Conservation (phyloP, 1,284 basidiomycete species). For the Xerocomus nothofagi region DNA sequence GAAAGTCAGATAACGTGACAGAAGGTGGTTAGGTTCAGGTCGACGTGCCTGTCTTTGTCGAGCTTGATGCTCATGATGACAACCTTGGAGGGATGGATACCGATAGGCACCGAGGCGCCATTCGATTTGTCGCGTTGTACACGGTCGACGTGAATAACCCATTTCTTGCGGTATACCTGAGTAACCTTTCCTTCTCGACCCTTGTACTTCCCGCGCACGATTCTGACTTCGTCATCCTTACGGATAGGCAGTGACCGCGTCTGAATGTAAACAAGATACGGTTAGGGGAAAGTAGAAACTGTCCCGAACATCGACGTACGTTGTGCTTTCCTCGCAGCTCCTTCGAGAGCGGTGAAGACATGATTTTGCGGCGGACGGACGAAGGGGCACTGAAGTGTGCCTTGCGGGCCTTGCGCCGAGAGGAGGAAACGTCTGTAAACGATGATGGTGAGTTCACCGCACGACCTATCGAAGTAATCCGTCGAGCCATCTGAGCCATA, state of each 20-base stretch:
- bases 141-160: conserved; percentile 98
- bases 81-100: conserved; percentile 97
- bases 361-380: conserved; percentile 93
- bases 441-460: conserved; percentile 27
- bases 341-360: conserved; percentile 95
- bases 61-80: conserved; percentile 92
- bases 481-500: conserved; percentile 42
- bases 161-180: conserved; percentile 99
- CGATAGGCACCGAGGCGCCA: conserved; percentile 91
- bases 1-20: conserved; percentile 4
- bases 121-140: conserved; percentile 98
- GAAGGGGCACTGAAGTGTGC: conserved; percentile 94
- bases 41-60: conserved; percentile 76
- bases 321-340: conserved; percentile 93
- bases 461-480: conserved; percentile 33
- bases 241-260: conserved; percentile 92
- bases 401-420: conserved; percentile 96
- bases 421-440: conserved; percentile 74
- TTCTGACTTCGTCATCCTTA: conserved; percentile 98
- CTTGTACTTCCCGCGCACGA: conserved; percentile 96
- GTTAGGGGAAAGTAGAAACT: not conserved
- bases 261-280: conserved; percentile 39
- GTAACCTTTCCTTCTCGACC: conserved; percentile 97
- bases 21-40: not conserved
- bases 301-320: conserved; percentile 54